phyloP scores from a whole-genome alignment of 176 grass and related monocot species.

The Tuctoria greenei region DNA sequence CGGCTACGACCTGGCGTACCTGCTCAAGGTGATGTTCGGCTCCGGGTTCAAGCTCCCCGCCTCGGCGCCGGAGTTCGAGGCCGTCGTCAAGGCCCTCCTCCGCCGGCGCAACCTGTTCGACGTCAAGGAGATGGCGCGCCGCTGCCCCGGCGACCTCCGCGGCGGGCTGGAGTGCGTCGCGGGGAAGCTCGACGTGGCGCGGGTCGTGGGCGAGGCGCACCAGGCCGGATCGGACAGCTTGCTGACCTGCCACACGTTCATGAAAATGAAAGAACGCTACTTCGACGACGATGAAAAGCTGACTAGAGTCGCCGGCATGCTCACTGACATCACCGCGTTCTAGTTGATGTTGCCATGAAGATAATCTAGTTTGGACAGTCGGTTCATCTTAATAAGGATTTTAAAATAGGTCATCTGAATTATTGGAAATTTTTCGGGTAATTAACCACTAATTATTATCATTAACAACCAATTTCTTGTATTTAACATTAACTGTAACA shows the following conservation, averaged over 20 bases:
- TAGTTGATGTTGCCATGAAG: background rate
- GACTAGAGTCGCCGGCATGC: background rate
- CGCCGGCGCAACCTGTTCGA: constrained; percentile 13
- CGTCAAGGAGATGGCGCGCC: constrained; percentile 39
- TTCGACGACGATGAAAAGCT: constrained; percentile 27
- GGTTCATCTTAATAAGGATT: too few species aligned
- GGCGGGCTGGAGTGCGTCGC: constrained; percentile 27
- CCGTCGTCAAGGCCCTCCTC: background rate
- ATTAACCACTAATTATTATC: too few species aligned
- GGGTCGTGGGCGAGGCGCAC: constrained; percentile 24
- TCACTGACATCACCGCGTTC: constrained; percentile 14
- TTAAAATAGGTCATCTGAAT: too few species aligned
- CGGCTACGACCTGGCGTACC: constrained; percentile 41
- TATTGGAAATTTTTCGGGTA: too few species aligned
- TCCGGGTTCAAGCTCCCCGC: constrained; percentile 1
- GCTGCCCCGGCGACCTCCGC: background rate
- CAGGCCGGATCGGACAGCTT: constrained; percentile 44
- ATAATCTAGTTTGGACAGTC: background rate
- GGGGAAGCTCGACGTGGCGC: background rate
- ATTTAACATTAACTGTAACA: too few species aligned
- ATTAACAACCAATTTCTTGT: too few species aligned
- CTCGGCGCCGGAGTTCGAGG: constrained; percentile 23
- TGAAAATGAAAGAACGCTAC: background rate
- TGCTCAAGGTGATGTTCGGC: constrained; percentile 32
- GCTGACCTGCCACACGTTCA: constrained; percentile 24